These are phyloP conservation scores for Globisporangium lucens DNA, from an alignment of 352 stramenopile genomes.

Conservation along the genomic window DNA sequence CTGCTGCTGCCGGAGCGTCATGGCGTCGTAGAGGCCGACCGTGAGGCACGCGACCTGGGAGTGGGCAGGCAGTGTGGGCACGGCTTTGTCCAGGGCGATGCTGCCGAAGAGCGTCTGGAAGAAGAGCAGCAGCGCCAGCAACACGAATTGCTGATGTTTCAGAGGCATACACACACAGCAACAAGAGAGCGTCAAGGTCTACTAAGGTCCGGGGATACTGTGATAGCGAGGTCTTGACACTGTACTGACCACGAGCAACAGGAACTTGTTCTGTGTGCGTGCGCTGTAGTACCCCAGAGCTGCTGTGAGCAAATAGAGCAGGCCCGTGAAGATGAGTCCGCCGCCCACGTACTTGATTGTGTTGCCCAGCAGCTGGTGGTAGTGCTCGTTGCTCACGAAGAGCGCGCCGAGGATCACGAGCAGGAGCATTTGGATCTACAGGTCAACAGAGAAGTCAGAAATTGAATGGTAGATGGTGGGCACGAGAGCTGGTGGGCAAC, in stretches of 20 bases:
- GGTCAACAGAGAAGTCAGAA: neutral
- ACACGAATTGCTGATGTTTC: slow-evolving; percentile 31
- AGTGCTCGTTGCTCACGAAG: slow-evolving; percentile 49
- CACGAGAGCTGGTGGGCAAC: no score
- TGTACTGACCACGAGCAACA: slow-evolving; percentile 46
- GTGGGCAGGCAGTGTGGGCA: slow-evolving; percentile 32
- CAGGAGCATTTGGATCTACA: slow-evolving; percentile 48
- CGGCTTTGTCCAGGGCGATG: slow-evolving; percentile 35
- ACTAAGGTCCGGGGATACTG: no score
- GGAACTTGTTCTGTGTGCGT: slow-evolving; percentile 73
- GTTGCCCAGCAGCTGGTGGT: slow-evolving; percentile 55
- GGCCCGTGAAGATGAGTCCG: slow-evolving; percentile 62
- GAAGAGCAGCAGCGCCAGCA: slow-evolving; percentile 46
- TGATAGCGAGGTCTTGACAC: neutral
- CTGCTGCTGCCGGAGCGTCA: slow-evolving; percentile 29
- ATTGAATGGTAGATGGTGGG: no score
- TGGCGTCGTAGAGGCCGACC: slow-evolving; percentile 46
- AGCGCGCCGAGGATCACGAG: slow-evolving; percentile 49
- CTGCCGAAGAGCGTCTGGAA: slow-evolving; percentile 66
- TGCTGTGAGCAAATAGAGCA: slow-evolving; percentile 49
- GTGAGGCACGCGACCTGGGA: slow-evolving; percentile 55
- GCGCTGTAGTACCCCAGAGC: slow-evolving; percentile 49
- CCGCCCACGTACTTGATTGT: slow-evolving; percentile 52
- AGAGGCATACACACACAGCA: neutral
- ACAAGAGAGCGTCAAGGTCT: neutral